phyloP scores from a whole-genome alignment of 192 early-diverging fungal species.

The Umbelopsis ramanniana region DNA sequence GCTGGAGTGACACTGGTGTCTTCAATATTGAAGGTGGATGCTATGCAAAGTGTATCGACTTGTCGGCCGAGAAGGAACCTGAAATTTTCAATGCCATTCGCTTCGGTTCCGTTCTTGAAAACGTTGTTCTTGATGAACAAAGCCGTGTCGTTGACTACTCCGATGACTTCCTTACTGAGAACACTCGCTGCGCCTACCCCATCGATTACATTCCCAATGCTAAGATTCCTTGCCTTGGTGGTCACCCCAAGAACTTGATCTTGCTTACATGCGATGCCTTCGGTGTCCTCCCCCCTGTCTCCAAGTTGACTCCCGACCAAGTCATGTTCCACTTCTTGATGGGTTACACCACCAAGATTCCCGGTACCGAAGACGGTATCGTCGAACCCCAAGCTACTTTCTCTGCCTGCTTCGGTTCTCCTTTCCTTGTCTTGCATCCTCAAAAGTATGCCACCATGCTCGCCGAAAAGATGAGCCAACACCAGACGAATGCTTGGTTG shows the following conservation, averaged over 20 bases:
- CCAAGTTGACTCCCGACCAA: constrained; percentile 85
- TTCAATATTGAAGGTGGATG: constrained; percentile 99
- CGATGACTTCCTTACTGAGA: constrained; percentile 85
- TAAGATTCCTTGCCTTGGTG: constrained; percentile 89
- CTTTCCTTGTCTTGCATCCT: constrained; percentile 98
- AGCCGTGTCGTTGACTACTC: constrained; percentile 82
- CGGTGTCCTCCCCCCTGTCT: constrained; percentile 92
- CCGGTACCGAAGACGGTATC: constrained; percentile 95
- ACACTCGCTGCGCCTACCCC: constrained; percentile 96
- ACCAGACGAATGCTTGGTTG: constrained; percentile 89
- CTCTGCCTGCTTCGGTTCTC: constrained; percentile 92
- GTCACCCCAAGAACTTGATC: constrained; percentile 95
- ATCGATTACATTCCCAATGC: constrained; percentile 96
- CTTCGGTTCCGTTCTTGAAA: constrained; percentile 93
- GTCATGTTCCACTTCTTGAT: constrained; percentile 98
- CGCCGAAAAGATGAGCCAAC: constrained; percentile 88
- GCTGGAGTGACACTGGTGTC: constrained; percentile 95
- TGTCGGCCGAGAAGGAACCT: constrained; percentile 96
- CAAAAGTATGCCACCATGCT: constrained; percentile 96
- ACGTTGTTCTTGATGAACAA: constrained; percentile 82
- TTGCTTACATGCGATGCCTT: constrained; percentile 97
- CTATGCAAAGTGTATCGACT: constrained; percentile 97
- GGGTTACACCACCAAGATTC: constrained; percentile 98
- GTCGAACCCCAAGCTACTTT: constrained; percentile 92
- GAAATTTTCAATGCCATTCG: constrained; percentile 97